Conservation (phyloP, 805 yeast species). For the Candida mattraensis region DNA sequence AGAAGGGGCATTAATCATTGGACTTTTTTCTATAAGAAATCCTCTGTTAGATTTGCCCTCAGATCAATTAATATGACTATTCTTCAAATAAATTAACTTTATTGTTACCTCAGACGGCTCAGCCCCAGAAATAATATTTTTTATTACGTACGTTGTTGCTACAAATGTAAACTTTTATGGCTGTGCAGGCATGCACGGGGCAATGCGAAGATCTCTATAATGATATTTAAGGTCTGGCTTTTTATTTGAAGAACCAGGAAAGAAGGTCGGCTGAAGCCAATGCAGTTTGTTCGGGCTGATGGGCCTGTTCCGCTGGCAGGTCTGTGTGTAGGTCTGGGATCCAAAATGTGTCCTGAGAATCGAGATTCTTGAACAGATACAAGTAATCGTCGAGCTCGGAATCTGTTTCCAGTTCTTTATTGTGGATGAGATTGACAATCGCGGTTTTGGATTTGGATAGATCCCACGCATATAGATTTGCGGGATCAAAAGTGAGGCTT, state of each 20-base stretch:
- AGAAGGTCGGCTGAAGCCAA: no score
- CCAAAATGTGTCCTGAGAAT: constrained; percentile 8
- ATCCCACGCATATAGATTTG: constrained; percentile 1
- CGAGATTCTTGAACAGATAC: constrained; percentile 3
- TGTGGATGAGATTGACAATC: constrained; percentile 13
- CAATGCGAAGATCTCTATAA: no score
- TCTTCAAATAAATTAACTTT: not conserved
- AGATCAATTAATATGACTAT: constrained; percentile 5
- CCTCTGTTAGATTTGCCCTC: no score
- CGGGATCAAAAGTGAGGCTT: not conserved
- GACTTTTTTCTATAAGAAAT: not conserved
- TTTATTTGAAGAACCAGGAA: no score
- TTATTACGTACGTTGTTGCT: no score
- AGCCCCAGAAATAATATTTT: constrained; percentile 8
- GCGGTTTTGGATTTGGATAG: constrained; percentile 10
- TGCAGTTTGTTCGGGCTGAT: no score
- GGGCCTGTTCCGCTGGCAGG: not conserved
- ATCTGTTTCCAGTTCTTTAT: constrained; percentile 1
- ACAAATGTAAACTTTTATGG: no score
- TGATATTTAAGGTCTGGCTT: no score
- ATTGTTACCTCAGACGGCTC: constrained; percentile 3
- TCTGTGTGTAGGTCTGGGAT: constrained; percentile 5
- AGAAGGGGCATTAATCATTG: not conserved
- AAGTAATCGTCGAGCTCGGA: constrained; percentile 9
- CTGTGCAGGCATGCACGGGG: no score